phyloP scores from a whole-genome alignment of 2,329 filamentous ascomycete species.

The Xylariaceae sp. region DNA sequence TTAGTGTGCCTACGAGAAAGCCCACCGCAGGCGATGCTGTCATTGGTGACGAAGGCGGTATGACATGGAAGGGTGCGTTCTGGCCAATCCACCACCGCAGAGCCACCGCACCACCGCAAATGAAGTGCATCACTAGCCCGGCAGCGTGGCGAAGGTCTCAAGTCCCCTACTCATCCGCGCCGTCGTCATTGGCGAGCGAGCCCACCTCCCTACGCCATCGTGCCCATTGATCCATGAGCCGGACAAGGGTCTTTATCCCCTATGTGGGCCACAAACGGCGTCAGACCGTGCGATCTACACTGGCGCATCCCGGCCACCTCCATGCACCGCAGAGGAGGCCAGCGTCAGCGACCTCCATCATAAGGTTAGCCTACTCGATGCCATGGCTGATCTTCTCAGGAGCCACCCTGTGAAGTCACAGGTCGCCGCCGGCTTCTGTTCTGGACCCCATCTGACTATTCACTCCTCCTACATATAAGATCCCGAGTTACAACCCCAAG shows the following conservation, averaged over 20 bases:
- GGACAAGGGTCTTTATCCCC: constrained; percentile 22
- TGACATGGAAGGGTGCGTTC: constrained; percentile 20
- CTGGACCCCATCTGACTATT: constrained; percentile 1
- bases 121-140: constrained; percentile 27
- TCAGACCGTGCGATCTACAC: constrained; percentile 26
- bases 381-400: background rate
- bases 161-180: constrained; percentile 13
- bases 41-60: constrained; percentile 25
- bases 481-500: constrained; percentile 2
- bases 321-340: background rate
- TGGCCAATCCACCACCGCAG: constrained; percentile 6
- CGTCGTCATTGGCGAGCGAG: constrained; percentile 24
- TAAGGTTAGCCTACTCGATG: too few species aligned
- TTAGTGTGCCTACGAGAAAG: background rate
- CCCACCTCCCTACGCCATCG: constrained; percentile 29
- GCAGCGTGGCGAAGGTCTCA: constrained; percentile 26
- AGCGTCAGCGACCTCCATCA: background rate
- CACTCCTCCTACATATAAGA: constrained; percentile 21
- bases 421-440: constrained; percentile 8
- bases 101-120: constrained; percentile 2
- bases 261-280: constrained; percentile 25
- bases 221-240: background rate
- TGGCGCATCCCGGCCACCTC: background rate
- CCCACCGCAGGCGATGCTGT: constrained; percentile 6
- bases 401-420: constrained; percentile 24